These are phyloP conservation scores for Hansenula lynferdii DNA, from an alignment of 1,139 yeast genomes.

Conservation along the genomic window DNA sequence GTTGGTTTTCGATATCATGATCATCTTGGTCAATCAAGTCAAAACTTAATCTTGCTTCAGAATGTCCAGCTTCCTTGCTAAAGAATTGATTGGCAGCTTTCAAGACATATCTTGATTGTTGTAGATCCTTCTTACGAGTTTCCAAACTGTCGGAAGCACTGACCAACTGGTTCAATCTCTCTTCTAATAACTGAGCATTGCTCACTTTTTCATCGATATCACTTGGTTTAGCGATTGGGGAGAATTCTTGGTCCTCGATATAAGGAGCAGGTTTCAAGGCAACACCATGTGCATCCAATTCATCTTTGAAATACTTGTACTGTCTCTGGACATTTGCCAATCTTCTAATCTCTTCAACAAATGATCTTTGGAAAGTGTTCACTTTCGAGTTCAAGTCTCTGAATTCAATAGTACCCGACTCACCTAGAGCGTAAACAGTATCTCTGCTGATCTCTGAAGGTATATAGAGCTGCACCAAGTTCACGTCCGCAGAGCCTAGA, in stretches of 20 bases:
- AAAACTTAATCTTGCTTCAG: constrained; percentile 19
- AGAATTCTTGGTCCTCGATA: constrained; percentile 32
- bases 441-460: constrained; percentile 91
- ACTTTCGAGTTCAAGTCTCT: constrained; percentile 80
- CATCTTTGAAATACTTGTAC: constrained; percentile 34
- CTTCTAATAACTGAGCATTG: constrained; percentile 58
- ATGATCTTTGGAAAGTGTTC: constrained; percentile 82
- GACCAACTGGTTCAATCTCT: constrained; percentile 50
- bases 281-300: constrained; percentile 46
- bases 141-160: constrained; percentile 51
- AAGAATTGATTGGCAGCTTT: constrained; percentile 68
- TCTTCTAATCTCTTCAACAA: constrained; percentile 73
- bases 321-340: constrained; percentile 63
- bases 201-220: constrained; percentile 75
- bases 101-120: constrained; percentile 66
- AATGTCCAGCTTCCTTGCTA: constrained; percentile 28
- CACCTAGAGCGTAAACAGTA: constrained; percentile 77
- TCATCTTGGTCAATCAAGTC: constrained; percentile 29
- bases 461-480: constrained; percentile 83
- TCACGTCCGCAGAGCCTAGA: constrained; percentile 91
- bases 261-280: constrained; percentile 40
- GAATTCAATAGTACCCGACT: constrained; percentile 80
- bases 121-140: constrained; percentile 48
- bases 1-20: constrained; percentile 24
- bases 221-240: constrained; percentile 35